Evolutionary conservation across 2,329 filamentous ascomycete species (phyloP).

Genomic region (Fusarium ramigenum): DNA sequence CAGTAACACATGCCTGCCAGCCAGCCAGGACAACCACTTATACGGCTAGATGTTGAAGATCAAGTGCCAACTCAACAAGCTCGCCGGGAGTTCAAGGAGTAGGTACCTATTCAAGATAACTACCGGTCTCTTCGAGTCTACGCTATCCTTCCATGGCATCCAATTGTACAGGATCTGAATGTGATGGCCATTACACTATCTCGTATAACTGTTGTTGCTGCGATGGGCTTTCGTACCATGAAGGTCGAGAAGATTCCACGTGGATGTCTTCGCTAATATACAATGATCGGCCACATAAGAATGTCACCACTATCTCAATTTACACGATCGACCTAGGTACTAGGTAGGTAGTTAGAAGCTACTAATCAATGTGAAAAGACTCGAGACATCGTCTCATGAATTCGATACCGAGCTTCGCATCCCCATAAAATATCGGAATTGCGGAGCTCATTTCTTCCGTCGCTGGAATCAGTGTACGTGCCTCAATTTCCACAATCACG

Average conservation of each 20-base stretch:
- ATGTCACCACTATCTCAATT: neutral
- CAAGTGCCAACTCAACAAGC: neutral
- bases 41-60: slow-evolving; percentile 20
- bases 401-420: neutral
- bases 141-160: neutral
- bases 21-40: neutral
- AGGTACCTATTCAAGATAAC: neutral
- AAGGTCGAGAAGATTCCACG: neutral
- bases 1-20: slow-evolving; percentile 25
- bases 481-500: neutral
- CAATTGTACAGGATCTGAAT: neutral
- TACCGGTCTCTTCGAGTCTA: neutral
- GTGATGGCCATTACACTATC: neutral
- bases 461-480: neutral
- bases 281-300: neutral
- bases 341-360: neutral
- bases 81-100: neutral
- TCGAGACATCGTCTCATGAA: neutral
- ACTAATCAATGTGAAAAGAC: neutral
- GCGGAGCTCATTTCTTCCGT: slow-evolving; percentile 14
- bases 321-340: neutral
- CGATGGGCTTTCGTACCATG: neutral
- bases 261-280: neutral
- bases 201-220: neutral
- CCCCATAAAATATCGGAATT: slow-evolving; percentile 5